A percentile compares a stretch with the other conserved stretches of the same genome.
Conservation (phyloP, 1,139 yeast species). For the Hansenula sp. region DNA sequence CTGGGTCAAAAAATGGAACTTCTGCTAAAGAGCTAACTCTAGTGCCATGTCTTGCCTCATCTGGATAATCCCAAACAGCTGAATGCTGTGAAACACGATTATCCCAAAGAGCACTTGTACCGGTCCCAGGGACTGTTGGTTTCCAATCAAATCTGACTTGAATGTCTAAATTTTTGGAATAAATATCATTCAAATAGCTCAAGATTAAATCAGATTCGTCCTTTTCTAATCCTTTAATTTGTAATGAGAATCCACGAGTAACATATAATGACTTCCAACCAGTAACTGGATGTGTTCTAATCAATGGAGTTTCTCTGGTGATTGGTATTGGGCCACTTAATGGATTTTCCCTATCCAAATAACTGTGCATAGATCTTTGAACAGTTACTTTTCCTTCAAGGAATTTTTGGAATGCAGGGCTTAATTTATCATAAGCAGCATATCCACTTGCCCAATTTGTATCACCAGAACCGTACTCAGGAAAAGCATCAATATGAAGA, state of each 20-base stretch:
- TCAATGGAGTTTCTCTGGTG: conserved; percentile 39
- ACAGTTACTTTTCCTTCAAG: conserved; percentile 47
- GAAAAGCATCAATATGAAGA: conserved; percentile 39
- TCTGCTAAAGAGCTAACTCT: conserved; percentile 12
- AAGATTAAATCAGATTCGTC: conserved; percentile 9
- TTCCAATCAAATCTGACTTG: conserved; percentile 11
- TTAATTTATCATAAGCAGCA: conserved; percentile 46
- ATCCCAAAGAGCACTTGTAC: conserved; percentile 12
- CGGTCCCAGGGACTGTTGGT: conserved; percentile 1
- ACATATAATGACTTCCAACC: conserved; percentile 49
- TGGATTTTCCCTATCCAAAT: conserved; percentile 38
- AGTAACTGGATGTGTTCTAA: conserved; percentile 52
- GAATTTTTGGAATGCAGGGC: conserved; percentile 42
- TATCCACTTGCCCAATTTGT: conserved; percentile 47
- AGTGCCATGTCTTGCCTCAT: conserved; percentile 18
- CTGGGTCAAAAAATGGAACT: conserved; percentile 7
- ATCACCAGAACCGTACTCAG: conserved; percentile 44
- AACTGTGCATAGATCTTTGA: conserved; percentile 37
- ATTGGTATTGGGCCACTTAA: conserved; percentile 37
- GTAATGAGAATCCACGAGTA: conserved; percentile 36
- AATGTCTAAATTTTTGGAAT: conserved; percentile 10
- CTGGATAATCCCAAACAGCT: conserved; percentile 9
- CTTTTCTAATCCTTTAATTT: conserved; percentile 8
- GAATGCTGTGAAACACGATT: conserved; percentile 10
- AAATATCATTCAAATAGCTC: conserved; percentile 6